Evolutionary conservation across 176 grass and related monocot species (phyloP).

Genomic region (Lolium rigidum): DNA sequence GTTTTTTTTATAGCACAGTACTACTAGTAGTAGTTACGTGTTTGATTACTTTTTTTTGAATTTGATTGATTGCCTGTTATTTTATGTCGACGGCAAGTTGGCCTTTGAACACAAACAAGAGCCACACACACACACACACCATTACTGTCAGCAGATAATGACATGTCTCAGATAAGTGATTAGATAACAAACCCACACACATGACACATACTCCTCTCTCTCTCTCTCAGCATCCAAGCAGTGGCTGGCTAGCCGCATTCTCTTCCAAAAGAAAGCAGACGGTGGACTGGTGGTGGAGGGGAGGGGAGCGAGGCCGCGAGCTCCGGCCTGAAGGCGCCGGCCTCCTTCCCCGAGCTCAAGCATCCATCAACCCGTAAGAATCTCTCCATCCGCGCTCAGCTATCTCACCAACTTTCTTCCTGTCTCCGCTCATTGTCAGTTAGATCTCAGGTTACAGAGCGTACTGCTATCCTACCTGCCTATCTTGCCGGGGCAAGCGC

Average conservation of each 20-base stretch:
- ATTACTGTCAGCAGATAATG: constrained; percentile 35
- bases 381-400: background rate
- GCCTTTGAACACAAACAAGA: background rate
- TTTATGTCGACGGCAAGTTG: background rate
- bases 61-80: background rate
- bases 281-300: background rate
- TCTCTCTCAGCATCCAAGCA: constrained; percentile 34
- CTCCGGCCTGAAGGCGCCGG: background rate
- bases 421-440: background rate
- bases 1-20: too few species aligned
- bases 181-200: background rate
- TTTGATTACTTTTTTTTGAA: background rate
- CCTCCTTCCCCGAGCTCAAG: constrained; percentile 27
- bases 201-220: background rate
- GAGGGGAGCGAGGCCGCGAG: background rate
- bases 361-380: constrained; percentile 35
- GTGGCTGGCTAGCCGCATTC: background rate
- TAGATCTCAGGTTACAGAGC: constrained; percentile 34
- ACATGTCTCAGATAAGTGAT: constrained; percentile 2
- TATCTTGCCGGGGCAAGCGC: background rate
- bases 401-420: background rate
- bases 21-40: too few species aligned
- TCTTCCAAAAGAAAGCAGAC: background rate
- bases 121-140: background rate
- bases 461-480: background rate